Percentiles rank a stretch among this genome's conserved stretches.
Evolutionary conservation across 2,329 filamentous ascomycete genomes (phyloP).

Genomic region (Triangularia setosa): DNA sequence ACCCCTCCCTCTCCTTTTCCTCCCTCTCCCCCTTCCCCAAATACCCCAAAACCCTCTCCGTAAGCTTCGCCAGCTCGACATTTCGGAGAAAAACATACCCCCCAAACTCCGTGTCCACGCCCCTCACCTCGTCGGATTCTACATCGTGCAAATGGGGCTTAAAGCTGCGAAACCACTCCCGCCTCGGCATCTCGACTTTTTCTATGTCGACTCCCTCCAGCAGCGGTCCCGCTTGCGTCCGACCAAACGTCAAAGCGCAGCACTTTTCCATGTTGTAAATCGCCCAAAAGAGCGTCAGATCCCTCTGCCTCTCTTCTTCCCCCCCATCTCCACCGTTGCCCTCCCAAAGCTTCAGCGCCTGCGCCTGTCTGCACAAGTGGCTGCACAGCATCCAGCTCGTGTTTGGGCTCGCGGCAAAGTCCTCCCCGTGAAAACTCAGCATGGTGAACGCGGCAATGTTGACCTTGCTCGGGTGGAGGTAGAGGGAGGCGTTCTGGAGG

Average conservation of each 20-base stretch:
- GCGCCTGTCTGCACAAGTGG: slow-evolving; percentile 6
- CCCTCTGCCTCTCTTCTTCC: slow-evolving; percentile 1
- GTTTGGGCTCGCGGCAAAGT: slow-evolving; percentile 13
- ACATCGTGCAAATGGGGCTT: neutral
- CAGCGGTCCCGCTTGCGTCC: neutral
- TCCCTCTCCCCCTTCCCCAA: neutral
- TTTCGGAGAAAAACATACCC: slow-evolving; percentile 6
- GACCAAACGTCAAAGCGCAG: slow-evolving; percentile 9
- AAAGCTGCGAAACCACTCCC: neutral
- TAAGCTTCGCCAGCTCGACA: slow-evolving; percentile 8
- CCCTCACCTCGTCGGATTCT: neutral
- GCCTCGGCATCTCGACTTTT: neutral
- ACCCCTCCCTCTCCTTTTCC: neutral
- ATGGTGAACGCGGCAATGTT: slow-evolving; percentile 11
- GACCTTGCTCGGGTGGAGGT: neutral
- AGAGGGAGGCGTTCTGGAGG: slow-evolving; percentile 3
- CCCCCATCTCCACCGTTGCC: neutral
- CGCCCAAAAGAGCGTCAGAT: slow-evolving; percentile 11
- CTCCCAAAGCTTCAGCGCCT: slow-evolving; percentile 6
- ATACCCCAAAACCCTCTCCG: neutral
- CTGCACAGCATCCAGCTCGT: slow-evolving; percentile 12
- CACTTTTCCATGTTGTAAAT: slow-evolving; percentile 12
- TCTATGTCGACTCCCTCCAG: neutral
- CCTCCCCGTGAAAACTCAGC: slow-evolving; percentile 7
- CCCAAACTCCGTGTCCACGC: slow-evolving; percentile 1